Conservation (phyloP, 139 green algal species). For the Micractinium sp. region DNA sequence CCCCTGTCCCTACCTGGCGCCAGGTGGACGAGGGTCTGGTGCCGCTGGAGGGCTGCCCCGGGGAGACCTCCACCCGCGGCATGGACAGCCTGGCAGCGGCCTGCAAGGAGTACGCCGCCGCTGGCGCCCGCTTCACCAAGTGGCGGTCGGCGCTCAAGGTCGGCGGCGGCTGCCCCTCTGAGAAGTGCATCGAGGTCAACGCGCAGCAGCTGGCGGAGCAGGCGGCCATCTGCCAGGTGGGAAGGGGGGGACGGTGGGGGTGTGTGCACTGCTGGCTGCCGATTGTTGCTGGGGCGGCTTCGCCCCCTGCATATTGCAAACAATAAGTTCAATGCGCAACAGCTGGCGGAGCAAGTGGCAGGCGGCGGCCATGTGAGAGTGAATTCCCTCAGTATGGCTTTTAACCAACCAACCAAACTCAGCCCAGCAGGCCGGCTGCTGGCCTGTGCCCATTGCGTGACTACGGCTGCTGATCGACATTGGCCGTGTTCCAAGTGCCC, state of each 20-base stretch:
- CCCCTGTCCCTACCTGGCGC: no score
- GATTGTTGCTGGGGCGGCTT: not conserved
- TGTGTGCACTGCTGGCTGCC: not conserved
- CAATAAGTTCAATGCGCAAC: conserved; percentile 80
- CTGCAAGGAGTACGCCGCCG: conserved; percentile 69
- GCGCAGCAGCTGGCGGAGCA: conserved; percentile 90
- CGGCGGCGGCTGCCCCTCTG: conserved; percentile 49
- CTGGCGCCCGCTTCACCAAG: conserved; percentile 86
- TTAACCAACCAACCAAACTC: no score
- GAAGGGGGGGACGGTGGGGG: not conserved
- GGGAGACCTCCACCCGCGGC: conserved; percentile 90
- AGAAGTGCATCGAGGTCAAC: conserved; percentile 79
- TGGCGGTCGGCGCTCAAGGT: conserved; percentile 86
- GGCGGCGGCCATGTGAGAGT: not conserved
- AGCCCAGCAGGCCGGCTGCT: no score
- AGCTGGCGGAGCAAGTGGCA: conserved; percentile 88
- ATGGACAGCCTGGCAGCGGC: conserved; percentile 77
- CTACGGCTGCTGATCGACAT: no score
- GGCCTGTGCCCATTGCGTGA: no score
- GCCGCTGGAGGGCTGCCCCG: conserved; percentile 64
- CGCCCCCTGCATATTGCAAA: not conserved
- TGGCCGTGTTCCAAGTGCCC: no score
- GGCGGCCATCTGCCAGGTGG: conserved; percentile 86
- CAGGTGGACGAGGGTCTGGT: conserved; percentile 79
- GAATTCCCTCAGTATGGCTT: no score